Base-by-base conservation (phyloP, 2,329 filamentous ascomycete species). In the Zopfia rhizophila region DNA sequence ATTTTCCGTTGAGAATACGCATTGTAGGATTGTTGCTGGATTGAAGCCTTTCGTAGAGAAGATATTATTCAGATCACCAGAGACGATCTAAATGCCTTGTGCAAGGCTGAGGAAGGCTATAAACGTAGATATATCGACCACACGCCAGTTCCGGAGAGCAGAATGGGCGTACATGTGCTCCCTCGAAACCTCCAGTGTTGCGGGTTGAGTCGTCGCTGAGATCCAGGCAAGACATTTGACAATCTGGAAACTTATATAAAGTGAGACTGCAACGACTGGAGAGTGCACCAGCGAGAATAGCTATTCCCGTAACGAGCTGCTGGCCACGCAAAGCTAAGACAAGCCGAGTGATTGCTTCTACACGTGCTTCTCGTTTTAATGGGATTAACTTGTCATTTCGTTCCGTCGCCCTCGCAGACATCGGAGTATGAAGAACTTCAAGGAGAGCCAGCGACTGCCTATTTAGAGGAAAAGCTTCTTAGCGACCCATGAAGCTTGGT, bases 291-390 rank as follows among this genome's bases (percentile, higher is more conserved):
- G 44, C 37, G 3, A 51, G 18, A 4, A 54, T 51, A 7, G 48
- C 39, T 12, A 48, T 12, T 7, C 51, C 51, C 14, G 47, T 54
- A 2, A 51, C 25, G 7, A 46, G 39, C n/a, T 48, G 48, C 12
- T 51, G 43, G 10, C 49, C 41, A n/a, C 32, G 39, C 7, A 49
- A 28, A 5, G 28, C 39, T 11, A 38, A 25, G 25, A 39, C 10
- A 18, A 47, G 36, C 14, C 22, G 44, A 7, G 27, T 36, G 11
- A 47, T 6, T 12, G 28, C 44, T 19, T 28, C 27, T 6, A 32
- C 19, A n/a, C 38, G 25, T 23, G 21, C 14, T 7, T 41, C 25
- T 10, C 38, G 25, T 19, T 14, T n/a, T 5, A 31, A 31, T 5
- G 14, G 21, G 25, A n/a, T n/a, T n/a, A n/a, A n/a, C n/a, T n/a